phyloP scores from a whole-genome alignment of 148 eudicot species.

The Spergularia marina region DNA sequence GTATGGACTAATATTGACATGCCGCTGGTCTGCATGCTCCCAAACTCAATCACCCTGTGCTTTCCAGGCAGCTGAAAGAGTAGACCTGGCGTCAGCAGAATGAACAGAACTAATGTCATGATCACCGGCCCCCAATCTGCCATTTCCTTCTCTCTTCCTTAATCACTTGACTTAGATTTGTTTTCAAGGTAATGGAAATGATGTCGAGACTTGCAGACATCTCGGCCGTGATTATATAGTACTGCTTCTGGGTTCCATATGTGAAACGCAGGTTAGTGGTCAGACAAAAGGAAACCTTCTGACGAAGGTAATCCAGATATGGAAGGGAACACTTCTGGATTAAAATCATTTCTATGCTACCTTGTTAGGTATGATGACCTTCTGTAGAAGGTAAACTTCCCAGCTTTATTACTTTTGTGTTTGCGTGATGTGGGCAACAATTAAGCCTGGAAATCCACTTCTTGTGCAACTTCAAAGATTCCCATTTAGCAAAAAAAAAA shows the following conservation, averaged over 20 bases:
- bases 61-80: conserved; percentile 58
- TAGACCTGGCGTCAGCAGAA: conserved; percentile 53
- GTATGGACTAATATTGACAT: conserved; percentile 14
- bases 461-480: not conserved
- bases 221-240: conserved; percentile 23
- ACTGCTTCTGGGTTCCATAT: not conserved
- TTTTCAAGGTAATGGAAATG: not conserved
- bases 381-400: conserved; percentile 6
- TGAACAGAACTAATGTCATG: conserved; percentile 55
- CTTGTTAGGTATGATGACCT: conserved; percentile 19
- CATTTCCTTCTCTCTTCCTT: conserved; percentile 13
- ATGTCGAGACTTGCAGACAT: conserved; percentile 2
- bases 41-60: conserved; percentile 45
- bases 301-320: conserved; percentile 28
- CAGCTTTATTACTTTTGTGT: conserved; percentile 18
- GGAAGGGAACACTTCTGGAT: conserved; percentile 24
- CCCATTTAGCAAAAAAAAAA: not conserved
- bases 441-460: not conserved
- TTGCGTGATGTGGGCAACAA: not conserved
- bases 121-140: conserved; percentile 65
- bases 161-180: not conserved
- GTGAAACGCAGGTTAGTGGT: conserved; percentile 7
- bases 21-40: conserved; percentile 12
- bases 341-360: conserved; percentile 17
- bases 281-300: conserved; percentile 16